A percentile compares a stretch with the other conserved stretches of the same genome.
These are phyloP conservation scores for Sclerotinia spermophila DNA, from an alignment of 2,329 filamentous ascomycete species.

Conservation along the genomic window DNA sequence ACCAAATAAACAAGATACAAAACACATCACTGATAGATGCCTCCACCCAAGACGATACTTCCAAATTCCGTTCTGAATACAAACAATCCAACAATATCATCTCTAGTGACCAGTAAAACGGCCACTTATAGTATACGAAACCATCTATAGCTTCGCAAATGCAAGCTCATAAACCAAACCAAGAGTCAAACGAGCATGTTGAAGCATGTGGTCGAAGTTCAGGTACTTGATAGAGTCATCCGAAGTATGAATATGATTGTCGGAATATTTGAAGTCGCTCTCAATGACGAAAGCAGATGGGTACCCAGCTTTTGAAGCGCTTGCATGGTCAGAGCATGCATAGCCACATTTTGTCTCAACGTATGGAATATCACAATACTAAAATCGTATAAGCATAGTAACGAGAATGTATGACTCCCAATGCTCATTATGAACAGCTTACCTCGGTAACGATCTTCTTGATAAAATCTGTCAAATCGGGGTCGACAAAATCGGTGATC, in stretches of 20 bases:
- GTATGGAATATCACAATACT: slow-evolving; percentile 87
- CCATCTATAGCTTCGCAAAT: slow-evolving; percentile 53
- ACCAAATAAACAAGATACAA: not conserved
- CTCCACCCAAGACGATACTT: not conserved
- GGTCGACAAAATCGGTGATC: slow-evolving; percentile 87
- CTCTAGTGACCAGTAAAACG: not conserved
- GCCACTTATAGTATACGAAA: not conserved
- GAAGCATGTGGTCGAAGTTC: slow-evolving; percentile 85
- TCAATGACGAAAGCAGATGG: slow-evolving; percentile 75
- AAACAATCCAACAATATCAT: not conserved
- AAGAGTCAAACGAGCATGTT: slow-evolving; percentile 82
- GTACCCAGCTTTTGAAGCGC: slow-evolving; percentile 69
- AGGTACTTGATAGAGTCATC: slow-evolving; percentile 69
- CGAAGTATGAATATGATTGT: slow-evolving; percentile 67
- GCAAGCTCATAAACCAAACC: slow-evolving; percentile 81
- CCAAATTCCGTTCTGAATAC: not conserved
- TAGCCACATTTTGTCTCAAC: slow-evolving; percentile 87
- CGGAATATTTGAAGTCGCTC: slow-evolving; percentile 62
- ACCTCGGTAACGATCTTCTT: slow-evolving; percentile 76
- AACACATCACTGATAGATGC: not conserved
- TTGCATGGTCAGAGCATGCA: slow-evolving; percentile 74
- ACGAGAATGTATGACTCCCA: not conserved
- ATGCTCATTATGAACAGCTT: slow-evolving; percentile 28
- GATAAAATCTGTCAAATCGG: slow-evolving; percentile 80
- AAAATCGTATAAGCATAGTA: slow-evolving; percentile 18